Evolutionary conservation across 2,329 filamentous ascomycete genomes (phyloP), one percentile per base, ranked within the genome.

Genomic region (Arthrobotrys iridis): DNA sequence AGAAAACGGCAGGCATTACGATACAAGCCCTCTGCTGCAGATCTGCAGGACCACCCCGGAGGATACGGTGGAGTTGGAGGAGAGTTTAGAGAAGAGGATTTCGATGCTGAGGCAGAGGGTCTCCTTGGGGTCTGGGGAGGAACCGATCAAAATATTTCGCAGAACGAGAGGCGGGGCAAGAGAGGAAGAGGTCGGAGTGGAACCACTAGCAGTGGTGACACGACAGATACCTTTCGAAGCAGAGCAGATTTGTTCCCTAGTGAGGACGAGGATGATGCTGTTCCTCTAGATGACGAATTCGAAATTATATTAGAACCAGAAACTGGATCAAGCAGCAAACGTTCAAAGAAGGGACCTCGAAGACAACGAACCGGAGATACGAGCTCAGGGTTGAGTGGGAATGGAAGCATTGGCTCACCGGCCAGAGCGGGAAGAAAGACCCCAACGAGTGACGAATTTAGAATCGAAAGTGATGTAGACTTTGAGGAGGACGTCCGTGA

Each of bases 261-360:
- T 76, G 88, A 89, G 60, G 89, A 90, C 76, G 88, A 90, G 77
- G 88, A 89, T 78, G 89, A 91, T 81, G 89, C 89, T 2, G 85
- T 90, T 13, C 88, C 88, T 2, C 82, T 91, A 24, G 88, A 90
- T 77, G 89, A 91, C 78, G 88, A 90, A 79, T 90, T 90, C 78
- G 87, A 88, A 1, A 85, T 89, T 81, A 85, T 85, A 2, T 82
- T 90, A 15, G 86, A 87, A 28, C 84, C 87, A 76, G 85, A 84
- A 8, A 87, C 86, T 0, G 83, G 83, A 1, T 80, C 83, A 58
- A 86, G 84, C 33, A 83, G 83, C 22, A 86, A 84, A 66, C 82
- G 83, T 6, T 80, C 80, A 24, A 81, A 81, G 41, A 79, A 80
- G 37, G 80, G 79, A 13, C 77, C 80, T 48, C 82, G 83, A 22